phyloP scores from a whole-genome alignment of 169 alveolate genomes.

The Plasmodium adleri region DNA sequence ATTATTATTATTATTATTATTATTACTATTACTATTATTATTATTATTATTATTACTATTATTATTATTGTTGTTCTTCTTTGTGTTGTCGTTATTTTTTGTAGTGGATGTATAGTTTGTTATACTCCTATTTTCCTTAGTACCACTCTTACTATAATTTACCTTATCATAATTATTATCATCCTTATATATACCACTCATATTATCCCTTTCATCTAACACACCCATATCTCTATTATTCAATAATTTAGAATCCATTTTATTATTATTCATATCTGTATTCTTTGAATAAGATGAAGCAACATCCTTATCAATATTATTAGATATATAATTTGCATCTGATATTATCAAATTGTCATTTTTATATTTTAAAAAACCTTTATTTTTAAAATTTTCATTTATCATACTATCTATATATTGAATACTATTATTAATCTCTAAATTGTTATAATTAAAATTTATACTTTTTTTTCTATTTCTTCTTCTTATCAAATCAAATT shows the following conservation, averaged over 20 bases:
- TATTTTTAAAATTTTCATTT: slow-evolving; percentile 68
- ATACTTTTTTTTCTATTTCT: slow-evolving; percentile 70
- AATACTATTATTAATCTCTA: slow-evolving; percentile 74
- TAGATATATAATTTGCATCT: slow-evolving; percentile 10
- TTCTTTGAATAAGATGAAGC: not conserved
- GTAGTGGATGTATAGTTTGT: not conserved
- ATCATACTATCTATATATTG: slow-evolving; percentile 75
- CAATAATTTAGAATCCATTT: slow-evolving; percentile 8
- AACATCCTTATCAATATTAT: slow-evolving; percentile 12
- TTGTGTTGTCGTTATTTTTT: not conserved
- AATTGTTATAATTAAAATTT: slow-evolving; percentile 62
- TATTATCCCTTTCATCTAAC: not conserved
- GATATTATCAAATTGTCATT: slow-evolving; percentile 51
- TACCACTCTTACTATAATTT: not conserved
- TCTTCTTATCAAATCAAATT: slow-evolving; percentile 48
- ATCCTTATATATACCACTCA: not conserved
- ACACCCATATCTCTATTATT: slow-evolving; percentile 1
- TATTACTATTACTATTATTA: not conserved
- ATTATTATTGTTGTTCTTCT: not conserved
- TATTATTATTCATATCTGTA: not conserved
- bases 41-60: not conserved
- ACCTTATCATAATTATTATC: slow-evolving; percentile 16
- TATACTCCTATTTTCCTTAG: no score
- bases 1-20: not conserved
- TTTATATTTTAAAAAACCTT: slow-evolving; percentile 51